Conservation (phyloP, 176 grass and related monocot genomes). For the Musa acuminata region DNA sequence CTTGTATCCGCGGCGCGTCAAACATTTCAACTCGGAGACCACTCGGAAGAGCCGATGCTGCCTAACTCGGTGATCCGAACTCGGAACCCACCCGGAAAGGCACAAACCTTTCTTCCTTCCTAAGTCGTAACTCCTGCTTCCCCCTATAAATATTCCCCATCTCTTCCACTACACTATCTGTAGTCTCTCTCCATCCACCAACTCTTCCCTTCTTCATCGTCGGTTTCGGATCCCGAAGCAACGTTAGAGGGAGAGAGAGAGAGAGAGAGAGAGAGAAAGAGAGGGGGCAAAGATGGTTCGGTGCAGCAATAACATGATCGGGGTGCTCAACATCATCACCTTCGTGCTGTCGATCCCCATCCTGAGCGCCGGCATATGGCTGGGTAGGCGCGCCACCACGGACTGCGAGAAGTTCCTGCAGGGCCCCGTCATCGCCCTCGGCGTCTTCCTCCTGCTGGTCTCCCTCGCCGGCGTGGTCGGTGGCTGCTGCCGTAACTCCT, state of each 20-base stretch:
- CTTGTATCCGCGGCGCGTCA: too few species aligned
- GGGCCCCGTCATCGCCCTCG: constrained; percentile 45
- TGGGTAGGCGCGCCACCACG: constrained; percentile 50
- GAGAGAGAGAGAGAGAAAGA: too few species aligned
- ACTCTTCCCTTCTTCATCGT: neutral
- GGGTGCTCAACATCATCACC: constrained; percentile 48
- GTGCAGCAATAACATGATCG: constrained; percentile 66
- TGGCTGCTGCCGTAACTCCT: constrained; percentile 54
- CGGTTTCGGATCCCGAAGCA: neutral
- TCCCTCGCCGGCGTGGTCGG: constrained; percentile 59
- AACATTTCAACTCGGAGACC: too few species aligned
- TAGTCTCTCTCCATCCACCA: neutral
- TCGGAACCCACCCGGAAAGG: too few species aligned
- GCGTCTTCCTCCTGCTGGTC: constrained; percentile 48
- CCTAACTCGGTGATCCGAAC: too few species aligned
- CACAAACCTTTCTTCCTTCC: too few species aligned
- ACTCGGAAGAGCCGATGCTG: too few species aligned
- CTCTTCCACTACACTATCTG: neutral
- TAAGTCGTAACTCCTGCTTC: neutral
- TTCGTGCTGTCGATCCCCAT: constrained; percentile 45
- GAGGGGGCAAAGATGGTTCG: constrained; percentile 30
- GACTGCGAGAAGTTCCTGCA: constrained; percentile 85
- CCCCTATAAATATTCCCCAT: neutral
- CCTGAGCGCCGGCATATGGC: constrained; percentile 63
- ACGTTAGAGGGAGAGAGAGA: neutral